These are phyloP conservation scores for Mycothermus thermophilus DNA, from an alignment of 495 filamentous ascomycete genomes.

Conservation along the genomic window DNA sequence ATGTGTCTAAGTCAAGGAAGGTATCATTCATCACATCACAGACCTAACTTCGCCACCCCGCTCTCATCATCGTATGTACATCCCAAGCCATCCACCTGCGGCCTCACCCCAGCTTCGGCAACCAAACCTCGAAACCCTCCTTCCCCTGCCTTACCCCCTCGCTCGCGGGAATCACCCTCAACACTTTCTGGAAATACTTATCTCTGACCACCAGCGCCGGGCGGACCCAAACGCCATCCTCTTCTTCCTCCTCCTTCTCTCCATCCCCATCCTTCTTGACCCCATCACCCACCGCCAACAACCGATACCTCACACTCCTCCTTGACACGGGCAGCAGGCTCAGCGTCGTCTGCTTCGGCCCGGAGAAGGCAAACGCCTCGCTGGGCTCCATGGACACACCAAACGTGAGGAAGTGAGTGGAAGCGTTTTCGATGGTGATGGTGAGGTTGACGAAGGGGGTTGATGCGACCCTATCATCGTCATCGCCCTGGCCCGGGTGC, in stretches of 20 bases:
- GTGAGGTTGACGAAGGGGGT: slow-evolving; percentile 24
- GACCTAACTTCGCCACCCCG: no score
- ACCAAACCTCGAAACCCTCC: slow-evolving; percentile 58
- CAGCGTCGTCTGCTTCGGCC: slow-evolving; percentile 61
- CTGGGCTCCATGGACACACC: slow-evolving; percentile 80
- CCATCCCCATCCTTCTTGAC: background rate
- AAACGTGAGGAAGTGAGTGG: slow-evolving; percentile 86
- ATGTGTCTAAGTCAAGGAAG: no score
- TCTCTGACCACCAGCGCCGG: slow-evolving; percentile 62
- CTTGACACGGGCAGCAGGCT: slow-evolving; percentile 69
- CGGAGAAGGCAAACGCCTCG: slow-evolving; percentile 87
- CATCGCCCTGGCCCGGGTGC: slow-evolving; percentile 2
- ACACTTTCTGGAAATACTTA: slow-evolving; percentile 75
- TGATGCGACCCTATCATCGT: slow-evolving; percentile 5
- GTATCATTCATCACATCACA: no score
- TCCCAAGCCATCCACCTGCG: no score
- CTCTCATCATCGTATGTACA: no score
- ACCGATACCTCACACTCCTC: slow-evolving; percentile 50
- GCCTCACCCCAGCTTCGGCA: no score
- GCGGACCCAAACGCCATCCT: slow-evolving; percentile 55
- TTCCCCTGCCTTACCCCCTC: slow-evolving; percentile 64
- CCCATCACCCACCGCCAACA: slow-evolving; percentile 39
- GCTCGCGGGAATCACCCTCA: slow-evolving; percentile 50
- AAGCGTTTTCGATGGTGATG: slow-evolving; percentile 85
- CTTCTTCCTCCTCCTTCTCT: slow-evolving; percentile 1